These are phyloP conservation scores for Parafenestella ontariensis DNA, from an alignment of 2,329 filamentous ascomycete species.

Conservation along the genomic window DNA sequence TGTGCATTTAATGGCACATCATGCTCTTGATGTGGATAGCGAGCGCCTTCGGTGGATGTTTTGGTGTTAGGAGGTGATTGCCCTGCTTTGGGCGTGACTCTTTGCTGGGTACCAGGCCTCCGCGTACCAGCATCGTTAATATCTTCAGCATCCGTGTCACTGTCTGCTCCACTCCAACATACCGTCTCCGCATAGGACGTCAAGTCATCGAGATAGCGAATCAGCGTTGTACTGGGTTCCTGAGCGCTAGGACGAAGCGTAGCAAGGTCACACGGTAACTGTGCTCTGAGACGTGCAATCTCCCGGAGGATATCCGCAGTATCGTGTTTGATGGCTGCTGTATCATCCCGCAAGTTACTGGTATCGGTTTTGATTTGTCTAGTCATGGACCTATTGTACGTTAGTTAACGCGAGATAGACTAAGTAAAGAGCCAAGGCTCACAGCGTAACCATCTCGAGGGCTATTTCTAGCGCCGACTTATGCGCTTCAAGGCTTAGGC, in stretches of 20 bases:
- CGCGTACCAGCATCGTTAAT: neutral
- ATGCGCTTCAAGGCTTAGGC: slow-evolving; percentile 1
- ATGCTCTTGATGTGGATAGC: neutral
- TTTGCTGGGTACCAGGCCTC: neutral
- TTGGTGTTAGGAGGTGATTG: neutral
- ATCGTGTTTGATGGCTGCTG: slow-evolving; percentile 17
- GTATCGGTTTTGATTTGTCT: slow-evolving; percentile 1
- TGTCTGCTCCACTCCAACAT: slow-evolving; percentile 6
- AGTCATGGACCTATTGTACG: neutral
- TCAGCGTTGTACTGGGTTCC: slow-evolving; percentile 3
- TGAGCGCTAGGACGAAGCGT: neutral
- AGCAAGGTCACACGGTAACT: slow-evolving; percentile 1
- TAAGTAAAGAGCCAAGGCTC: neutral
- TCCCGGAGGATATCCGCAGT: slow-evolving; percentile 14
- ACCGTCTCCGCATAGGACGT: slow-evolving; percentile 12
- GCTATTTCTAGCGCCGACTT: neutral
- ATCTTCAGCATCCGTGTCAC: slow-evolving; percentile 1
- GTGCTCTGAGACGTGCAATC: slow-evolving; percentile 11
- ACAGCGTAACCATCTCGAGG: slow-evolving; percentile 2
- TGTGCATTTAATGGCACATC: neutral
- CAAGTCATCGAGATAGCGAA: slow-evolving; percentile 15
- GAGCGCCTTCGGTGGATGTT: neutral
- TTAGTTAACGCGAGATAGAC: neutral
- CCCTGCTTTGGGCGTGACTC: neutral
- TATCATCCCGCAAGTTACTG: neutral